Evolutionary conservation across 2,329 filamentous ascomycete species (phyloP).

Genomic region (Ceratocystis ficicola): DNA sequence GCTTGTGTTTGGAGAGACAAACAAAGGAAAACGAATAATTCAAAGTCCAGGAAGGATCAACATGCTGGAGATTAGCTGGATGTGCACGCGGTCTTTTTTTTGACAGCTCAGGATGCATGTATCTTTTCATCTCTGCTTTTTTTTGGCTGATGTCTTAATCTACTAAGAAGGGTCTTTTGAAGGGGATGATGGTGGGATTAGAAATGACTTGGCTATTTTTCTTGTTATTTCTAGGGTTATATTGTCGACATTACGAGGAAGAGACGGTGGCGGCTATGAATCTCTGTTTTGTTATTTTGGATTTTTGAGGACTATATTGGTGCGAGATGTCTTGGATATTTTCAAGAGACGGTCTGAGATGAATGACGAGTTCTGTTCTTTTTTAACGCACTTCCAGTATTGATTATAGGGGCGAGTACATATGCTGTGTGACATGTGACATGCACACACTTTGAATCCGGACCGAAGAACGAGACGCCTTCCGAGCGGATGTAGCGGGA

Average conservation of each 20-base stretch:
- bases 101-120: background rate
- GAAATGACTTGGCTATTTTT: background rate
- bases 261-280: background rate
- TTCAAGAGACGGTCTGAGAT: background rate
- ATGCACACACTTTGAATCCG: no score
- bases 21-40: background rate
- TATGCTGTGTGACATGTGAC: no score
- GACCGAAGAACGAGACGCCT: no score
- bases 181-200: background rate
- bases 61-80: background rate
- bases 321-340: conserved; percentile 11
- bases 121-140: background rate
- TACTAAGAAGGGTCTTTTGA: background rate
- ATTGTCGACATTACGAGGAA: background rate
- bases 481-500: no score
- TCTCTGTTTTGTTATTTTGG: conserved; percentile 7
- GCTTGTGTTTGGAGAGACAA: background rate
- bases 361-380: background rate
- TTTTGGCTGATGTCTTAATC: conserved; percentile 1
- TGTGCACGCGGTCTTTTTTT: background rate
- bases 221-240: conserved; percentile 7
- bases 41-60: background rate
- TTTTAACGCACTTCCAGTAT: no score
- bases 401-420: background rate
- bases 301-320: background rate